These are phyloP conservation scores for Xylaria sp. DNA, from an alignment of 2,329 filamentous ascomycete genomes.

Conservation along the genomic window DNA sequence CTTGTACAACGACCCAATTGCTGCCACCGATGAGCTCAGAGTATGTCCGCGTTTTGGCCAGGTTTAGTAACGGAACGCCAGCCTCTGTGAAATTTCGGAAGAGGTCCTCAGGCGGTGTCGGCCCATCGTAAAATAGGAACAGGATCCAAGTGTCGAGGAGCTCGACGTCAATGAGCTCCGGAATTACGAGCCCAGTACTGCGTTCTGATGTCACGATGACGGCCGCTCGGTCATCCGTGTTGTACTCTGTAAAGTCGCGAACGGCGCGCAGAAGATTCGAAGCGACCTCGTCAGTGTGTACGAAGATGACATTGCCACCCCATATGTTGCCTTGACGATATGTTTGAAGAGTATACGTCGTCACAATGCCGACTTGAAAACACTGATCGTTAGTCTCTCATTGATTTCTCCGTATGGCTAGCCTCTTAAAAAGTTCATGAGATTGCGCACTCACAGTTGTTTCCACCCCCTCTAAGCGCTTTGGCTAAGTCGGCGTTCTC, in stretches of 20 bases:
- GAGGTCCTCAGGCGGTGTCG: slow-evolving; percentile 59
- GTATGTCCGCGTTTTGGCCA: slow-evolving; percentile 60
- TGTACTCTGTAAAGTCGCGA: slow-evolving; percentile 67
- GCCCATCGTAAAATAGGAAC: slow-evolving; percentile 72
- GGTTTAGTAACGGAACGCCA: slow-evolving; percentile 53
- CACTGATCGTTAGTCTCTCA: slow-evolving; percentile 7
- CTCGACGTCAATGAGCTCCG: slow-evolving; percentile 45
- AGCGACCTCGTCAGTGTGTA: slow-evolving; percentile 46
- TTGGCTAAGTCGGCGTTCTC: slow-evolving; percentile 62
- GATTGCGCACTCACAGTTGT: slow-evolving; percentile 54
- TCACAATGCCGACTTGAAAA: slow-evolving; percentile 57
- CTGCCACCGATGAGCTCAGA: slow-evolving; percentile 59
- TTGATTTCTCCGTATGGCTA: background rate
- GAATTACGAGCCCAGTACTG: slow-evolving; percentile 44
- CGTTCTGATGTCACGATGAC: slow-evolving; percentile 68
- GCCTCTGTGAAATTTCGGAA: slow-evolving; percentile 68
- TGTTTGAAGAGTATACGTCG: slow-evolving; percentile 57
- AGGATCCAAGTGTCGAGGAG: slow-evolving; percentile 66
- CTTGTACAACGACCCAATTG: slow-evolving; percentile 54
- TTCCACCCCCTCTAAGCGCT: slow-evolving; percentile 66
- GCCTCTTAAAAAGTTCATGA: no score
- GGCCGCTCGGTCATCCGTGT: slow-evolving; percentile 67
- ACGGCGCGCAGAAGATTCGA: slow-evolving; percentile 58
- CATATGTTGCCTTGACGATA: slow-evolving; percentile 55
- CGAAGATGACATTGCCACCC: slow-evolving; percentile 57